Evolutionary conservation across 192 early-diverging fungal genomes (phyloP), one percentile per base, ranked within the genome.

Genomic region (Coemansia sp.): DNA sequence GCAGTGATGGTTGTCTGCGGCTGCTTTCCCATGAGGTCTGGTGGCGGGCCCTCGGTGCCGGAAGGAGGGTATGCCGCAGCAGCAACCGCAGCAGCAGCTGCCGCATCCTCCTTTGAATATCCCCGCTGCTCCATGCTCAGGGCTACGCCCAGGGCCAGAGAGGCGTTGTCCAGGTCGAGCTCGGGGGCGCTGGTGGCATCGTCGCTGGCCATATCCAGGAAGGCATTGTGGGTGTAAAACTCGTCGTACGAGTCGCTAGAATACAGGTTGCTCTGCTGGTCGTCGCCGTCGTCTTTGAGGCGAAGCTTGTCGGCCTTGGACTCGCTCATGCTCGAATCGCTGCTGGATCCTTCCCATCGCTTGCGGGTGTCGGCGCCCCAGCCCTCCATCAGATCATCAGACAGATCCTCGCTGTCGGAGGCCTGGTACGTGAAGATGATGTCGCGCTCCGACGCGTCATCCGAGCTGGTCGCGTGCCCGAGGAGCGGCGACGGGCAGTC

Each of bases 71-170:
- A 67, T 11, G 63, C 63, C 5, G 62, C 67, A 4, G 62, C 69
- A 5, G 63, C 69, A 17, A 51, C 62, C 0, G 59, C 69, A 0
- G 69, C 69, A 0, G 54, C 63, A 0, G 58, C 69, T 0, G 53
- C 62, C 1, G 59, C 62, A 22, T 73, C 69, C n/a, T 65, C 69
- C 32, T 73, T 73, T 2, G 67, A 71, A 33, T 71, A 71, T 0
- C 67, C 67, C 31, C 67, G 70, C 54, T 73, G 62, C 59, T 73
- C 70, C 70, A 73, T 73, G 54, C 70, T 73, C 18, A 73, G 57
- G 0, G 70, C 70, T 23, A 73, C 64, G 17, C 70, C 70, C 31
- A 73, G 51, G 3, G 70, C 70, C 28, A 73, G 59, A 33, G 70
- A 73, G 12, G 64, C 70, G 23, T 58, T 50, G 50, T 73, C 64